These are phyloP conservation scores for Camellia japonica DNA, from an alignment of 148 eudicot species.

Conservation along the genomic window DNA sequence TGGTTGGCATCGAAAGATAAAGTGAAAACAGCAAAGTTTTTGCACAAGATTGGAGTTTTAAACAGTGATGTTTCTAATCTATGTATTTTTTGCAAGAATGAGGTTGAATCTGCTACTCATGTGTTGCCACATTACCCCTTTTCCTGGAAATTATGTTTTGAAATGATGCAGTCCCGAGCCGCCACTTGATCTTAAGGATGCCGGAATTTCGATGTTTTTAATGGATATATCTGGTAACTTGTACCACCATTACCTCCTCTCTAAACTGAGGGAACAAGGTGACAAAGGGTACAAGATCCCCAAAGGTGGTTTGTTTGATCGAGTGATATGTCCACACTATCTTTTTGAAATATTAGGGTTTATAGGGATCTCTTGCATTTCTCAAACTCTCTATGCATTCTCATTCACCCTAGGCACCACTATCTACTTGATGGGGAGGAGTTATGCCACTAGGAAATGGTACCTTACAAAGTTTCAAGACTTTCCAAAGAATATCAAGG, in stretches of 20 bases:
- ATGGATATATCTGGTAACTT: conserved; percentile 17
- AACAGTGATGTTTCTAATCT: too few species aligned
- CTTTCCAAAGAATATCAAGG: conserved; percentile 48
- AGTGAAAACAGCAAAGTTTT: too few species aligned
- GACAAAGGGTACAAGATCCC: conserved; percentile 54
- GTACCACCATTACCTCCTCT: conserved; percentile 20
- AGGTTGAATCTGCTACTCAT: too few species aligned
- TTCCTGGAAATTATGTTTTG: too few species aligned
- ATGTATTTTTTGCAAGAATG: too few species aligned
- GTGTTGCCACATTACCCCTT: too few species aligned
- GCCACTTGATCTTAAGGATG: conserved; percentile 10
- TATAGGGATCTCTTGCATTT: conserved; percentile 47
- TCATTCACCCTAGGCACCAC: conserved; percentile 31
- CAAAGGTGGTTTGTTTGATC: conserved; percentile 48
- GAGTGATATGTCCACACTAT: conserved; percentile 61
- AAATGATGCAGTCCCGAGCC: too few species aligned
- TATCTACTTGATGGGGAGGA: conserved; percentile 44
- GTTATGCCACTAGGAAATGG: conserved; percentile 65
- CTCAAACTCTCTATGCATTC: conserved; percentile 47
- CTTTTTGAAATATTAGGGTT: conserved; percentile 53
- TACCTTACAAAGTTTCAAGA: conserved; percentile 61
- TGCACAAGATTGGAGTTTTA: too few species aligned
- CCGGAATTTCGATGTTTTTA: conserved; percentile 10
- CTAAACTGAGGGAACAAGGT: conserved; percentile 14
- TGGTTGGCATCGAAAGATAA: too few species aligned